Evolutionary conservation across 2,329 filamentous ascomycete species (phyloP), one percentile per base, ranked within the genome.

Genomic region (Davidsoniella virescens): DNA sequence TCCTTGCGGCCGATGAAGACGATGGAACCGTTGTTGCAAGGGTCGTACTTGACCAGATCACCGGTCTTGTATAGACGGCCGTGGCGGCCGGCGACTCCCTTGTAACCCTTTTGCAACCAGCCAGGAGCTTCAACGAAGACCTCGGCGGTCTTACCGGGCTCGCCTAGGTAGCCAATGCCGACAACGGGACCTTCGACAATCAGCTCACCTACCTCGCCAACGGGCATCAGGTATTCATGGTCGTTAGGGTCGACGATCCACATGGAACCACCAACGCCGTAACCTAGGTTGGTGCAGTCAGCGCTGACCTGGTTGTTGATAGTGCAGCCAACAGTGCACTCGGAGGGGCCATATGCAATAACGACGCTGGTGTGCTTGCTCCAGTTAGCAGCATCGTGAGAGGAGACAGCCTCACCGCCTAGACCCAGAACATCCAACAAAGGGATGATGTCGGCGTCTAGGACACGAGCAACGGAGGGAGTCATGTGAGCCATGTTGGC

Each of bases 1-100:
- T 84, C 80, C 56, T 78, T 80, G 45, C 81, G 70, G 14, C 78
- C 78, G 38, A 80, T 65, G 53, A 76, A 79, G 7, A 70, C 61
- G 38, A 80, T 69, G 5, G 67, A 67, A 0, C 72, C 72, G 36
- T 75, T 69, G 1, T 71, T 70, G 46, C 78, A 70, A 0, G 63
- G 59, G 41, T 73, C 66, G 50, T 78, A 76, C 23, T 65, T 66
- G 1, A 73, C 76, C 1, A 80, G 62, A 54, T 81, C 76, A 1
- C 76, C 77, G 0, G 76, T 79, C 56, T 73, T 75, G 58, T 80
- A 80, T 2, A 80, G 56, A 4, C 70, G 64, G 1, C 68, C 69
- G 7, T 52, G 56, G 4, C 67, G 63, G 2, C 70, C 70, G 0
- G 62, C 51, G 1, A 59, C 54, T 1, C 57, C 49, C 2, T 60